Conservation (phyloP, 768 basidiomycete genomes). For the Podaxis mareebaensis region DNA sequence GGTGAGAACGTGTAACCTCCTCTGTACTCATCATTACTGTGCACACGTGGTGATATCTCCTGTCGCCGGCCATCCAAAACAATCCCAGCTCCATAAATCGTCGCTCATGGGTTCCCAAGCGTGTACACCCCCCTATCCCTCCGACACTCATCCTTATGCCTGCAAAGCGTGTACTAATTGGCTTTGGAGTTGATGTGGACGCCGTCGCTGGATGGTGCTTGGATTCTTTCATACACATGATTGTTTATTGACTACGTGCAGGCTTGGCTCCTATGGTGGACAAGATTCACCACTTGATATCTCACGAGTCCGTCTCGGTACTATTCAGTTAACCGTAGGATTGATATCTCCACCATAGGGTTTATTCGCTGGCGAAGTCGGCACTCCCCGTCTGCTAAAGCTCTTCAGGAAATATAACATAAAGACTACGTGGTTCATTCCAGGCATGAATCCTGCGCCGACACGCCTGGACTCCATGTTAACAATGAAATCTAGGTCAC, state of each 20-base stretch:
- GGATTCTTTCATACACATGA: background rate
- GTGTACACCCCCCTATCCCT: background rate
- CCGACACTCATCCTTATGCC: conserved; percentile 38
- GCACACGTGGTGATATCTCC: background rate
- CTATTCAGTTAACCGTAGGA: background rate
- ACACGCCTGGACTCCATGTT: background rate
- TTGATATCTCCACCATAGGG: conserved; percentile 34
- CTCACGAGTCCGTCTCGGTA: conserved; percentile 44
- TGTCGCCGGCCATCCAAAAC: background rate
- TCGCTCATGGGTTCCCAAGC: background rate
- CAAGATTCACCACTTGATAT: conserved; percentile 72
- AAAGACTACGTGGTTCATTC: conserved; percentile 75
- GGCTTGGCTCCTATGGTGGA: conserved; percentile 77
- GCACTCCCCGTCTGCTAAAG: conserved; percentile 65
- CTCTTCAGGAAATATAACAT: conserved; percentile 71
- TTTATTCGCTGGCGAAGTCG: conserved; percentile 77
- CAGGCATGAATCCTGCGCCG: conserved; percentile 38
- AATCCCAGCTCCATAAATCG: background rate
- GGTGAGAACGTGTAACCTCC: background rate
- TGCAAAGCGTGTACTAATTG: conserved; percentile 52
- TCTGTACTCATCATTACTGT: background rate
- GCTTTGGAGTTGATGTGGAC: conserved; percentile 75
- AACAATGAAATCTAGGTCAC: conserved; percentile 44
- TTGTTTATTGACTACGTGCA: conserved; percentile 23
- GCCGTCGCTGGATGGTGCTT: conserved; percentile 74